These are phyloP conservation scores for Jatropha podagrica DNA, from an alignment of 441 rosid genomes.

Conservation along the genomic window DNA sequence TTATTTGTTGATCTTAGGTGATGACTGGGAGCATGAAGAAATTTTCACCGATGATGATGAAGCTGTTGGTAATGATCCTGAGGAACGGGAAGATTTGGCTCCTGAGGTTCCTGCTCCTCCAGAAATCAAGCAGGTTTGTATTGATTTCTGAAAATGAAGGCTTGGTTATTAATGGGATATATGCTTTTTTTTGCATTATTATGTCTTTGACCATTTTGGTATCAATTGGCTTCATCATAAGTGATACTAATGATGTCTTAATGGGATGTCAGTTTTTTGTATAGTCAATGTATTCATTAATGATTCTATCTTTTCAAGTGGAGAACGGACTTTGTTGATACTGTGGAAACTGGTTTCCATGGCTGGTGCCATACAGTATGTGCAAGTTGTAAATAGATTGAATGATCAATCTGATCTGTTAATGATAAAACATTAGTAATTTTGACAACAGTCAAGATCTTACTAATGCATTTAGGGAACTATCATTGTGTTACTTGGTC, in stretches of 20 bases:
- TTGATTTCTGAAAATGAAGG: background rate
- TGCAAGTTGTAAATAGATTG: background rate
- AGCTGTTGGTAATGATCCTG: conserved; percentile 89
- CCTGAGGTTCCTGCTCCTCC: conserved; percentile 98
- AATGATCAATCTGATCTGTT: background rate
- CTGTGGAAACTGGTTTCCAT: background rate
- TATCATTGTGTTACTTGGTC: background rate
- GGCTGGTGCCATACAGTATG: background rate
- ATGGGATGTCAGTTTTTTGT: background rate
- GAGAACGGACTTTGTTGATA: too few relatives aligned
- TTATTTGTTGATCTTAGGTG: conserved; percentile 55
- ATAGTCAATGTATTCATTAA: background rate
- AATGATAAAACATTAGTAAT: background rate
- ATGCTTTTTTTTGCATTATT: background rate
- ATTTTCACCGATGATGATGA: conserved; percentile 99
- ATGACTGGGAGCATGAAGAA: conserved; percentile 99
- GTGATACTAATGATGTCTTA: background rate
- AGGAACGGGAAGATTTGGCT: conserved; percentile 92
- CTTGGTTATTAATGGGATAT: background rate
- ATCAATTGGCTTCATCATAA: background rate
- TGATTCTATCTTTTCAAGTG: background rate
- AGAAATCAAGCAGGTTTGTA: conserved; percentile 79
- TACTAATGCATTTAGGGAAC: background rate
- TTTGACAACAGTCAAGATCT: background rate
- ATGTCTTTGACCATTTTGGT: background rate